Conservation (phyloP, 495 filamentous ascomycete species). For the Penicillium arizonense region DNA sequence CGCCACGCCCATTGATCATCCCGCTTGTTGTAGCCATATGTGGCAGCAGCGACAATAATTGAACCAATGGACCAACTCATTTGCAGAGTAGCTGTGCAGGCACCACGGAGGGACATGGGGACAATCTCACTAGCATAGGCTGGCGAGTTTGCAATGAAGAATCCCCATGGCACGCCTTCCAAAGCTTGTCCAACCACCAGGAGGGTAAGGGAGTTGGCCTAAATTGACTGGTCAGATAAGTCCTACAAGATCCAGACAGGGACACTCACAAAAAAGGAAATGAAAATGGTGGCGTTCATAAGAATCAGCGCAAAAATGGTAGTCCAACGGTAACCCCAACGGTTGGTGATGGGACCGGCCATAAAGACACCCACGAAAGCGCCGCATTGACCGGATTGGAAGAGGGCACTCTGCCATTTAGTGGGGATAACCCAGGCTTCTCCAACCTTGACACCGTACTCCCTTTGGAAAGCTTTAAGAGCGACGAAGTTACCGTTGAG, state of each 20-base stretch:
- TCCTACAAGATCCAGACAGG: neutral
- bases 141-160: conserved; percentile 70
- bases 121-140: conserved; percentile 72
- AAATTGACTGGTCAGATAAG: neutral
- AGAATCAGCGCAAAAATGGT: conserved; percentile 59
- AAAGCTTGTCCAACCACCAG: conserved; percentile 66
- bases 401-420: conserved; percentile 37
- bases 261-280: conserved; percentile 60
- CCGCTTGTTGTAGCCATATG: conserved; percentile 54
- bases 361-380: conserved; percentile 67
- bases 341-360: conserved; percentile 65
- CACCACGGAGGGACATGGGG: conserved; percentile 61
- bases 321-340: conserved; percentile 63
- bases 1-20: conserved; percentile 55
- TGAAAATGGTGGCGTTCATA: conserved; percentile 60
- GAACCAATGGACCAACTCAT: conserved; percentile 72
- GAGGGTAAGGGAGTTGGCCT: conserved; percentile 56
- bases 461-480: conserved; percentile 15
- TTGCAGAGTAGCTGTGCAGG: conserved; percentile 68
- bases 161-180: conserved; percentile 71
- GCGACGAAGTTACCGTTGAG: conserved; percentile 40
- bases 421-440: conserved; percentile 22
- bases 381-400: conserved; percentile 42
- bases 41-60: conserved; percentile 64
- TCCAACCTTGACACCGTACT: conserved; percentile 23